phyloP scores from a whole-genome alignment of 176 grass and related monocot genomes.

The Aegilops sharonensis region DNA sequence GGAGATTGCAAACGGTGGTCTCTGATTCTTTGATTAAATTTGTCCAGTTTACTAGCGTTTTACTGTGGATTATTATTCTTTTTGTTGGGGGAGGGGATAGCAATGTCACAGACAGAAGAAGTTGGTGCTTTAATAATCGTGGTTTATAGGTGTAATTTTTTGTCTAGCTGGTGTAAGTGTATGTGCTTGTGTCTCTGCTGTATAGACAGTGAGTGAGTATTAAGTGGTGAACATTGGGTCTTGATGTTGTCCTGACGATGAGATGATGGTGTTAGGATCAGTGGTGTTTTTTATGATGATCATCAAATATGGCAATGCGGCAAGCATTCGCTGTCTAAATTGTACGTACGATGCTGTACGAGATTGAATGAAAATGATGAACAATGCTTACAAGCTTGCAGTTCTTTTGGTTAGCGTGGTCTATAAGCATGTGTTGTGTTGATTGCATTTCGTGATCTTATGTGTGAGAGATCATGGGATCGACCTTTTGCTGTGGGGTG shows the following conservation, averaged over 20 bases:
- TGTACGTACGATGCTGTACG: not conserved
- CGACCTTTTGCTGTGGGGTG: not conserved
- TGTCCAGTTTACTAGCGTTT: constrained; percentile 46
- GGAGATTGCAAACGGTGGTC: constrained; percentile 33
- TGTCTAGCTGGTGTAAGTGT: constrained; percentile 32
- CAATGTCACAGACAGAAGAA: constrained; percentile 16
- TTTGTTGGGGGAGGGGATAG: constrained; percentile 41
- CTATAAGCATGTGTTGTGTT: not conserved
- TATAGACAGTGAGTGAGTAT: constrained; percentile 36
- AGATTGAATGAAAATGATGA: not conserved
- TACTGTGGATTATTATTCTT: constrained; percentile 33
- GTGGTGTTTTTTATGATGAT: constrained; percentile 16
- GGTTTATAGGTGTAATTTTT: constrained; percentile 45
- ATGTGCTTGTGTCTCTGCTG: constrained; percentile 46
- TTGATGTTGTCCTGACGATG: constrained; percentile 11
- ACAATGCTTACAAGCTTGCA: not conserved
- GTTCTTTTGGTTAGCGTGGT: constrained; percentile 3
- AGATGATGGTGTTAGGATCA: not conserved
- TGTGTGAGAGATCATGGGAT: constrained; percentile 1
- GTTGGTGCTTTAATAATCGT: constrained; percentile 42
- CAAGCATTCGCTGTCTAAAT: constrained; percentile 30
- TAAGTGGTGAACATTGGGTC: constrained; percentile 37
- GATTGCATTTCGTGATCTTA: not conserved
- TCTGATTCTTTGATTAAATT: constrained; percentile 89
- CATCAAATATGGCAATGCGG: constrained; percentile 7